These are phyloP conservation scores for Crithidia mellificae DNA, from an alignment of 208 protist genomes.

Conservation along the genomic window DNA sequence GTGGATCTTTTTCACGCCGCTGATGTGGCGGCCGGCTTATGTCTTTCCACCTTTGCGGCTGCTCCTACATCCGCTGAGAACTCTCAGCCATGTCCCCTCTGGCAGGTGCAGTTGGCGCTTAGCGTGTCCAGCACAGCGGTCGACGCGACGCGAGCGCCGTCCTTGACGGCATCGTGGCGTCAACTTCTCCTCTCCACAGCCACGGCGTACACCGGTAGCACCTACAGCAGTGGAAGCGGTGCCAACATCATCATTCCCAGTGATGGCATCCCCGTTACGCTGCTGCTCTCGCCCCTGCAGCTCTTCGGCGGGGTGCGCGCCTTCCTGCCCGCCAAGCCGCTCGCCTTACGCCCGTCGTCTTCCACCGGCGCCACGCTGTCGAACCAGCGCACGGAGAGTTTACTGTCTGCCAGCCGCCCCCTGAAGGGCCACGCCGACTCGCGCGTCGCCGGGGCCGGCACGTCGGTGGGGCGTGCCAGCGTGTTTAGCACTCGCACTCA, in stretches of 20 bases:
- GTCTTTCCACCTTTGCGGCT: constrained; percentile 19
- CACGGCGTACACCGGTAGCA: too few species aligned
- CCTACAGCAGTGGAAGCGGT: too few species aligned
- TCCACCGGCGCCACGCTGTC: background rate
- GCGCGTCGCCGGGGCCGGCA: background rate
- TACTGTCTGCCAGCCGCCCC: background rate
- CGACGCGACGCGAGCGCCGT: background rate
- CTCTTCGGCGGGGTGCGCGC: background rate
- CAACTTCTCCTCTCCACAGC: constrained; percentile 5
- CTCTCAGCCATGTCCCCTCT: background rate
- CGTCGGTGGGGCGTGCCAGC: background rate
- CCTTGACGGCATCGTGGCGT: constrained; percentile 17
- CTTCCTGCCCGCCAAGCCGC: background rate
- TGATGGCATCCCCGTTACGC: background rate
- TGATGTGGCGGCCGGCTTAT: constrained; percentile 16
- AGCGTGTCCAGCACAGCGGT: background rate
- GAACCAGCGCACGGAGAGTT: constrained; percentile 1
- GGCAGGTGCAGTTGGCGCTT: constrained; percentile 31
- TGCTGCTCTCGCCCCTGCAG: constrained; percentile 2
- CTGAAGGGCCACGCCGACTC: background rate
- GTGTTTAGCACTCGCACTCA: constrained; percentile 3
- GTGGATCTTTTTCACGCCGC: background rate
- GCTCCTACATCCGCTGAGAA: background rate
- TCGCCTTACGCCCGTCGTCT: background rate
- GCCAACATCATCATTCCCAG: background rate